These are phyloP conservation scores for Termitomyces sp. DNA, from an alignment of 768 basidiomycete genomes.

Conservation along the genomic window DNA sequence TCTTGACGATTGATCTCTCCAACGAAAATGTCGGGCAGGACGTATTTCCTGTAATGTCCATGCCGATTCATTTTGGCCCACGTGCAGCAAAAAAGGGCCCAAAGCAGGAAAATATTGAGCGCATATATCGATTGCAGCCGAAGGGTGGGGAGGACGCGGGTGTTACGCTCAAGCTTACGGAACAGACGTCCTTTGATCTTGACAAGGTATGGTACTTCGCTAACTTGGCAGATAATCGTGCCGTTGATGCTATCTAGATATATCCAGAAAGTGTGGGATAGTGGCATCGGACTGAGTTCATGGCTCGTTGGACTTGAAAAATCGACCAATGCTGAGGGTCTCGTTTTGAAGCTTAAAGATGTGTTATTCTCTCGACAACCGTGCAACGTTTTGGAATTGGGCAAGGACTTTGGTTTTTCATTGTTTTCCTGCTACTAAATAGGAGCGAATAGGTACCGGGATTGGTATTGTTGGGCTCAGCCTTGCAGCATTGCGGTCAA, in stretches of 20 bases:
- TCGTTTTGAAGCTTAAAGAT: conserved; percentile 19
- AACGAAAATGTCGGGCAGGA: conserved; percentile 30
- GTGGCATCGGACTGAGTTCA: conserved; percentile 78
- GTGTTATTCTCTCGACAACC: conserved; percentile 33
- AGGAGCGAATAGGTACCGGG: conserved; percentile 58
- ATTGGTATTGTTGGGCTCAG: conserved; percentile 77
- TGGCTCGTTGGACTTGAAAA: conserved; percentile 51
- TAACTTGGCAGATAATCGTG: not conserved
- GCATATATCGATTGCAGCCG: conserved; percentile 40
- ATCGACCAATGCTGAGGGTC: conserved; percentile 5
- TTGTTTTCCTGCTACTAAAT: not conserved
- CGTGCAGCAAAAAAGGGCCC: conserved; percentile 20
- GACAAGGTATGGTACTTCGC: conserved; percentile 67
- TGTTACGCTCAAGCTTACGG: conserved; percentile 45
- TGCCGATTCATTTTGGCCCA: conserved; percentile 49
- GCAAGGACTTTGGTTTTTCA: conserved; percentile 29
- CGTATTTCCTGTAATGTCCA: conserved; percentile 62
- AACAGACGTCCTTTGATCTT: conserved; percentile 86
- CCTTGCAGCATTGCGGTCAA: conserved; percentile 51
- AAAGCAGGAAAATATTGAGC: conserved; percentile 68
- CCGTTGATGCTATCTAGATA: conserved; percentile 22
- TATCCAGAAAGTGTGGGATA: conserved; percentile 93
- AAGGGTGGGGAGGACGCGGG: conserved; percentile 14
- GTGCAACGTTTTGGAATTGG: conserved; percentile 61
- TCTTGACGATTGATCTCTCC: conserved; percentile 36